A percentile compares a stretch with the other conserved stretches of the same genome.
Conservation (phyloP, 2,329 filamentous ascomycete genomes). For the Fusarium burgessii region DNA sequence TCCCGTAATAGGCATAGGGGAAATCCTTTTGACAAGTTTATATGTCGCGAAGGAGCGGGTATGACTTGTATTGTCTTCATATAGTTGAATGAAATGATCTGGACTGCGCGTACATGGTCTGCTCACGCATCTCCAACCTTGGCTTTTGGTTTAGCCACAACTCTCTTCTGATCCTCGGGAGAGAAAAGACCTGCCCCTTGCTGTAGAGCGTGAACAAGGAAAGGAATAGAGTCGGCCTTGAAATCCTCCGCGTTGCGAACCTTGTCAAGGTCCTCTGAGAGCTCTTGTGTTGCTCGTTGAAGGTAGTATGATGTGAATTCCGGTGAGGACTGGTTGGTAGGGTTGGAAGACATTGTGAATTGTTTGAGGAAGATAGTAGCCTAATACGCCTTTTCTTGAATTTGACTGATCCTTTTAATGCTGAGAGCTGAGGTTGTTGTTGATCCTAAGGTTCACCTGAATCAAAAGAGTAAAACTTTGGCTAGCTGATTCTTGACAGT, state of each 20-base stretch:
- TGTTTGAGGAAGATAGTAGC: not conserved
- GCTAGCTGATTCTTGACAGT: slow-evolving; percentile 2
- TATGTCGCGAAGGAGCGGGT: not conserved
- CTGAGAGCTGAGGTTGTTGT: not conserved
- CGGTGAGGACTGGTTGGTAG: slow-evolving; percentile 33
- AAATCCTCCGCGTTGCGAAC: slow-evolving; percentile 78
- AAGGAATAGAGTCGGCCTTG: slow-evolving; percentile 70
- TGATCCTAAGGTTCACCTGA: not conserved
- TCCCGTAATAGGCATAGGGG: not conserved
- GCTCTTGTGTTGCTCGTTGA: slow-evolving; percentile 75
- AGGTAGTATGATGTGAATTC: slow-evolving; percentile 76
- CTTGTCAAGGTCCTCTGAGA: slow-evolving; percentile 80
- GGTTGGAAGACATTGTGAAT: slow-evolving; percentile 33
- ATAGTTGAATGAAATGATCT: not conserved
- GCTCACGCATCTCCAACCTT: slow-evolving; percentile 32
- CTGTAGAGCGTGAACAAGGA: slow-evolving; percentile 75
- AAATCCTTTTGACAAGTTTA: not conserved
- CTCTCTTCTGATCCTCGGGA: slow-evolving; percentile 52
- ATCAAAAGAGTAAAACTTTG: slow-evolving; percentile 4
- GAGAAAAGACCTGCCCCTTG: slow-evolving; percentile 75
- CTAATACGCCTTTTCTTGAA: not conserved
- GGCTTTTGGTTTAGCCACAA: slow-evolving; percentile 32
- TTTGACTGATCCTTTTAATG: not conserved
- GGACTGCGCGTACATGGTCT: not conserved
- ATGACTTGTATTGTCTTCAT: not conserved